These are phyloP conservation scores for Pythium grandisporangium DNA, from an alignment of 352 stramenopile genomes.

Conservation along the genomic window DNA sequence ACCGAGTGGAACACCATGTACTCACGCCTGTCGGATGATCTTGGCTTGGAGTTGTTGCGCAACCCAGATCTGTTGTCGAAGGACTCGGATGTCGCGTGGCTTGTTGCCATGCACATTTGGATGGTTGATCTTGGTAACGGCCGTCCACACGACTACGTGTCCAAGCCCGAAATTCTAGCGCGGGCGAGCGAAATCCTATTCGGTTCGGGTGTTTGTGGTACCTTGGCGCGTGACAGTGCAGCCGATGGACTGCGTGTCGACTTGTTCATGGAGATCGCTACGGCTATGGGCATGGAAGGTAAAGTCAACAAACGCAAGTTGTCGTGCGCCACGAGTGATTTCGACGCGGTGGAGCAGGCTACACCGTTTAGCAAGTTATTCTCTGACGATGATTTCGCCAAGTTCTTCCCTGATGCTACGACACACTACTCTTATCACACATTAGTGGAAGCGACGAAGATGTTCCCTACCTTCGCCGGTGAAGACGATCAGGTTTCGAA, in stretches of 20 bases:
- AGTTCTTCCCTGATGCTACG: conserved; percentile 7
- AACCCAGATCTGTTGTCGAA: conserved; percentile 5
- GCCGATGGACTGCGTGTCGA: not conserved
- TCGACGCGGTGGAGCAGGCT: not conserved
- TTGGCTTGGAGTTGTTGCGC: conserved; percentile 1
- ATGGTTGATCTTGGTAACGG: conserved; percentile 3
- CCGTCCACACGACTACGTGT: not conserved
- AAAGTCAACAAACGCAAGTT: not conserved
- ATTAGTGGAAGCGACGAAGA: conserved; percentile 3
- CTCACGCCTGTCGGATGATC: not conserved
- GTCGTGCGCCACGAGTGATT: not conserved
- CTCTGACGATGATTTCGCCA: conserved; percentile 1
- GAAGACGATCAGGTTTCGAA: conserved; percentile 5
- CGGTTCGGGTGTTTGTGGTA: not conserved
- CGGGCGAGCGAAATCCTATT: conserved; percentile 1
- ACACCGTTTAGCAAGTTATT: not conserved
- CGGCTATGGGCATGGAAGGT: not conserved
- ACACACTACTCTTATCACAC: conserved; percentile 7
- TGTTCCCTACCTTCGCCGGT: conserved; percentile 10
- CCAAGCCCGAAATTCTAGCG: not conserved
- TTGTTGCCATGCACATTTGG: conserved; percentile 5
- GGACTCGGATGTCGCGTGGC: conserved; percentile 3
- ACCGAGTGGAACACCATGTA: conserved; percentile 11
- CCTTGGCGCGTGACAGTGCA: not conserved
- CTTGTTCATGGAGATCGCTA: not conserved